Evolutionary conservation across 768 basidiomycete genomes (phyloP).

Genomic region (Boletus sp.): DNA sequence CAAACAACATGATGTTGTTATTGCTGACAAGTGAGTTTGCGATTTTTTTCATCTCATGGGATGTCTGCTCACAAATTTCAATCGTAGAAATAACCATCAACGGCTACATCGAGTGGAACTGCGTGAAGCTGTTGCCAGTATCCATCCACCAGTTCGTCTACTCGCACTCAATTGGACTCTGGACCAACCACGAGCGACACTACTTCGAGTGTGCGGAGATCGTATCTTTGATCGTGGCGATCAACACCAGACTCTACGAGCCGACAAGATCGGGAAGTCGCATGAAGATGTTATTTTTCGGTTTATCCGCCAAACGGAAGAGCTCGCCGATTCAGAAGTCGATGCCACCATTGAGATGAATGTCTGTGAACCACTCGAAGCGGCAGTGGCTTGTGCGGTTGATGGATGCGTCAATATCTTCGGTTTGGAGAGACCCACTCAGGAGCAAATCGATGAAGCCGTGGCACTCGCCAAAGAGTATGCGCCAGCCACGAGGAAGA

Average conservation of each 20-base stretch:
- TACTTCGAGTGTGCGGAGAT: slow-evolving; percentile 75
- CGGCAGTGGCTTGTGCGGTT: slow-evolving; percentile 57
- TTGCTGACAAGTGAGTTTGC: slow-evolving; percentile 80
- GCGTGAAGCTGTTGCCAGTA: slow-evolving; percentile 47
- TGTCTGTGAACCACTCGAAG: slow-evolving; percentile 51
- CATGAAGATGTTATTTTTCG: slow-evolving; percentile 84
- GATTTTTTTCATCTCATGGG: neutral
- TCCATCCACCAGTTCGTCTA: slow-evolving; percentile 60
- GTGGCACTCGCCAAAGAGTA: slow-evolving; percentile 45
- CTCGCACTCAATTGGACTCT: slow-evolving; percentile 80
- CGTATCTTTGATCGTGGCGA: slow-evolving; percentile 74
- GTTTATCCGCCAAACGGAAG: slow-evolving; percentile 67
- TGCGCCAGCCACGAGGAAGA: slow-evolving; percentile 25
- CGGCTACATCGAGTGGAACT: slow-evolving; percentile 74
- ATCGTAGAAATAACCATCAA: slow-evolving; percentile 83
- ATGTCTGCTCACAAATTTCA: neutral
- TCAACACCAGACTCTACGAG: slow-evolving; percentile 81
- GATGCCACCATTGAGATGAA: slow-evolving; percentile 70
- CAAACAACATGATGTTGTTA: slow-evolving; percentile 69
- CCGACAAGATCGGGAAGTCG: slow-evolving; percentile 44
- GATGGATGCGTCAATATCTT: slow-evolving; percentile 56
- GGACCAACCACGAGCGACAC: slow-evolving; percentile 52
- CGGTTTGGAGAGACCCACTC: slow-evolving; percentile 49
- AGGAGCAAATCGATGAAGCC: slow-evolving; percentile 51
- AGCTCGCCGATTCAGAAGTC: slow-evolving; percentile 61